Evolutionary conservation across 1,139 yeast species (phyloP).

Genomic region (Taphrina betulina): DNA sequence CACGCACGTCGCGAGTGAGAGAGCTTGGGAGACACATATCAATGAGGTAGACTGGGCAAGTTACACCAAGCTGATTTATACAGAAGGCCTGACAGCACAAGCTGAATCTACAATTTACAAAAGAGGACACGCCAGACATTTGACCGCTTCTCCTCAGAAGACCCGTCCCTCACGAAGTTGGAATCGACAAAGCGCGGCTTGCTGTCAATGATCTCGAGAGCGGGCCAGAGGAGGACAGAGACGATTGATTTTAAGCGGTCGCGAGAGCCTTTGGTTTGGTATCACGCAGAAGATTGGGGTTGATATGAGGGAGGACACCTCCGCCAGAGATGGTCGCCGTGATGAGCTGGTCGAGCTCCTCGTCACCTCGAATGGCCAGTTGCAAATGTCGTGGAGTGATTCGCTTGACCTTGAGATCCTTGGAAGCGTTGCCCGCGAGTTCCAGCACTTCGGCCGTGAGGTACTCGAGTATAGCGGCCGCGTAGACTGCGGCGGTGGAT

Average conservation of each 20-base stretch:
- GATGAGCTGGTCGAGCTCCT: conserved; percentile 83
- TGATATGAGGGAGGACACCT: conserved; percentile 80
- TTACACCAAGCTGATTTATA: too few relatives aligned
- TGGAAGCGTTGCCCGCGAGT: conserved; percentile 98
- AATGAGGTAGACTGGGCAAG: too few relatives aligned
- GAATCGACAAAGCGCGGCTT: too few relatives aligned
- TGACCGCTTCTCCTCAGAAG: too few relatives aligned
- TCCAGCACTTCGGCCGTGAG: conserved; percentile 97
- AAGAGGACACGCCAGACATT: too few relatives aligned
- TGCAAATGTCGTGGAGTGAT: conserved; percentile 98
- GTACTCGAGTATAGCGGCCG: conserved; percentile 95
- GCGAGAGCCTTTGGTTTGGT: conserved; percentile 30
- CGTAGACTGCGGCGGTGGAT: conserved; percentile 74
- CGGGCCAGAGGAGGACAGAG: too few relatives aligned
- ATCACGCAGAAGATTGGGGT: conserved; percentile 28
- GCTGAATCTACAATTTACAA: conserved; percentile 18
- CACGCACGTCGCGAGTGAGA: too few relatives aligned
- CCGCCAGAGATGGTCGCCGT: conserved; percentile 98
- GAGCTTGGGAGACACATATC: too few relatives aligned
- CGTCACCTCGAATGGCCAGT: conserved; percentile 98
- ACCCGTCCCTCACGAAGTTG: too few relatives aligned
- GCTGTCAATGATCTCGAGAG: too few relatives aligned
- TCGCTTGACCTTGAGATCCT: conserved; percentile 96
- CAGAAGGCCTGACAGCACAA: conserved; percentile 4
- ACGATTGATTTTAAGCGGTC: too few relatives aligned